Evolutionary conservation across 1,284 basidiomycete genomes (phyloP), one percentile per base, ranked within the genome.

Genomic region (Peniophora sp.): DNA sequence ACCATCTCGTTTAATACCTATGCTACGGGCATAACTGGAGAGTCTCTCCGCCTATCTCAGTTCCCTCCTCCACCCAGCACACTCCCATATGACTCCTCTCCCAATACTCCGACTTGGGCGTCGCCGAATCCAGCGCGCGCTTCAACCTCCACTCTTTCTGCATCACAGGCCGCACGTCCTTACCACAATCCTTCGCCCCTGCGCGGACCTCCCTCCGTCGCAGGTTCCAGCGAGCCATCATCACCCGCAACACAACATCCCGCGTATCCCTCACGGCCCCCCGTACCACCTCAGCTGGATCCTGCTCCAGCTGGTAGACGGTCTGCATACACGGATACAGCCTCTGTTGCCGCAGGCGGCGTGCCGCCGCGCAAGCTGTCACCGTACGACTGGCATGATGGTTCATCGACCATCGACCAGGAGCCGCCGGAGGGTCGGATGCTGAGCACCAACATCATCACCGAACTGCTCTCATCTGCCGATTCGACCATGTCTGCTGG

Each of bases 401-500:
- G 77, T 11, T 72, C 77, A n/a, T 79, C 78, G 8, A 74, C 70
- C 52, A 77, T 82, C 52, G 74, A 72, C 47, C 69, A 77, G 45
- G 78, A 80, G 62, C 68, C 73, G 22, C 63, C 70, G n/a, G 79
- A 81, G 57, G 77, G 80, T 57, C 68, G 73, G 17, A 65, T 82
- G 45, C 70, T 83, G 14, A 73, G 79, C 3, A 81, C 81, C 2
- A 75, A 77, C 2, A 77, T 83, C 61, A 82, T 83, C 55, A 81
- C 80, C 11, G 71, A 71, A 12, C 64, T 83, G n/a, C 69, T 84
- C 6, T 59, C 61, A n/a, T 57, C 58, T 17, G 36, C 51, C 3
- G 3, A 41, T 23, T 51, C 56, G 10, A 20, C 49, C 2, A 49
- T 48, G 14, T 50, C 56, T 35, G 19, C 56, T 43, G 68, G 68